Percentiles rank a stretch among this genome's conserved stretches.
These are phyloP conservation scores for Lentinula guzmanii DNA, from an alignment of 768 basidiomycete species.

Conservation along the genomic window DNA sequence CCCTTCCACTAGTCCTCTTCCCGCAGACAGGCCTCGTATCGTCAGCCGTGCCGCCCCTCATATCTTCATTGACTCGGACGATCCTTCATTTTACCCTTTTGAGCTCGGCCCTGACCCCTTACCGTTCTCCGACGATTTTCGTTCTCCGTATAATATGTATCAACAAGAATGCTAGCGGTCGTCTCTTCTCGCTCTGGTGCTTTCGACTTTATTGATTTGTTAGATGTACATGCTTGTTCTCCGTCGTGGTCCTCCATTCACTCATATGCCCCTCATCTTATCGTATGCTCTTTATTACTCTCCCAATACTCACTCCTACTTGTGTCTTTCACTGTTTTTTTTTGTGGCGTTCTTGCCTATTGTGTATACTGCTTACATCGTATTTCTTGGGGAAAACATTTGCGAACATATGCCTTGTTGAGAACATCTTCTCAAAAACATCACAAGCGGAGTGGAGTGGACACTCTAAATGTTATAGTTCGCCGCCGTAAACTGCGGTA, in stretches of 20 bases:
- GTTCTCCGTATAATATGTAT: slow-evolving; percentile 47
- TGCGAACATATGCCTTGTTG: not conserved
- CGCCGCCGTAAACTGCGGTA: not conserved
- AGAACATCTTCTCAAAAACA: no score
- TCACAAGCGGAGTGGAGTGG: no score
- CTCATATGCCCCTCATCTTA: not conserved
- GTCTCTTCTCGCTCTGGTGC: not conserved
- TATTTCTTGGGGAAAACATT: not conserved
- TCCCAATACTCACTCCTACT: slow-evolving; percentile 9
- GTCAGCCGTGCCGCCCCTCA: slow-evolving; percentile 41
- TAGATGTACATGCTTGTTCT: slow-evolving; percentile 6
- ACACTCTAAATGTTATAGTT: not conserved
- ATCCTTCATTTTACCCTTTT: slow-evolving; percentile 58
- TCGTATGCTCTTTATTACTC: slow-evolving; percentile 20
- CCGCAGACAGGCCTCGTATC: slow-evolving; percentile 42
- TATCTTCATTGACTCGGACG: slow-evolving; percentile 57
- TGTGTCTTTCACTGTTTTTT: not conserved
- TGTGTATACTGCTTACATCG: not conserved
- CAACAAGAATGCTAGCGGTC: slow-evolving; percentile 51
- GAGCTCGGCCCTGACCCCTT: slow-evolving; percentile 69
- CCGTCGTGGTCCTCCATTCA: slow-evolving; percentile 15
- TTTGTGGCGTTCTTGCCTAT: not conserved
- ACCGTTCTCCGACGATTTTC: slow-evolving; percentile 55
- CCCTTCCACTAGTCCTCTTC: slow-evolving; percentile 44
- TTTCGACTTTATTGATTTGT: not conserved